phyloP scores from a whole-genome alignment of 2,329 filamentous ascomycete species.

The Penicillium italicum region DNA sequence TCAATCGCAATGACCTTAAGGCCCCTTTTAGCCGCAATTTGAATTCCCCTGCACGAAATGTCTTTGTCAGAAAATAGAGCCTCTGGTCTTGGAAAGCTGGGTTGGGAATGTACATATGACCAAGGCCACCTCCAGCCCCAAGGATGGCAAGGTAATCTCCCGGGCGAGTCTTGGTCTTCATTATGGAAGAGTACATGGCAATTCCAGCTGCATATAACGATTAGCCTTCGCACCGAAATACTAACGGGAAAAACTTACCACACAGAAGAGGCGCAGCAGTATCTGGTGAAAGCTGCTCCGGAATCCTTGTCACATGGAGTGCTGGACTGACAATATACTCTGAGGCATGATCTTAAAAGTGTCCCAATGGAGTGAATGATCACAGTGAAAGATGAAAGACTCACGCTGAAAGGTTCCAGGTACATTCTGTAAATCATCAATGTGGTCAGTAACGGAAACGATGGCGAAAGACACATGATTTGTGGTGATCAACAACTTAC shows the following conservation, averaged over 20 bases:
- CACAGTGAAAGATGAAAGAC: background rate
- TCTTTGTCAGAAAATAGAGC: background rate
- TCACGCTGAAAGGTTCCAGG: constrained; percentile 39
- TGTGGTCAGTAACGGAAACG: background rate
- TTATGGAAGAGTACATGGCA: constrained; percentile 40
- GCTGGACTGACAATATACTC: constrained; percentile 39
- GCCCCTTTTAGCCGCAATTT: constrained; percentile 37
- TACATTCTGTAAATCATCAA: constrained; percentile 27
- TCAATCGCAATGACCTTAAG: constrained; percentile 40
- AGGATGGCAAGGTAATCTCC: constrained; percentile 38
- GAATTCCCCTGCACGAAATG: constrained; percentile 30
- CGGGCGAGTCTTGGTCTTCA: constrained; percentile 34
- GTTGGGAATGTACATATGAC: constrained; percentile 35
- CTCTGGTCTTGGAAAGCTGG: background rate
- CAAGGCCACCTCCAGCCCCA: constrained; percentile 38
- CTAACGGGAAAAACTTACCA: constrained; percentile 22
- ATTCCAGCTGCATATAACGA: constrained; percentile 29
- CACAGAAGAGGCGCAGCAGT: constrained; percentile 38
- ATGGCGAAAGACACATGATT: background rate
- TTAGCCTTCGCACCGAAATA: background rate
- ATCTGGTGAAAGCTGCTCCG: constrained; percentile 30
- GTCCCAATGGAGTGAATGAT: background rate
- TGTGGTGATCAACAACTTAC: constrained; percentile 18
- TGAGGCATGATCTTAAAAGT: constrained; percentile 3
- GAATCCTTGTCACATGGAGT: constrained; percentile 37